phyloP scores from a whole-genome alignment of 306 rosid species.

The Casuarina equisetifolia region DNA sequence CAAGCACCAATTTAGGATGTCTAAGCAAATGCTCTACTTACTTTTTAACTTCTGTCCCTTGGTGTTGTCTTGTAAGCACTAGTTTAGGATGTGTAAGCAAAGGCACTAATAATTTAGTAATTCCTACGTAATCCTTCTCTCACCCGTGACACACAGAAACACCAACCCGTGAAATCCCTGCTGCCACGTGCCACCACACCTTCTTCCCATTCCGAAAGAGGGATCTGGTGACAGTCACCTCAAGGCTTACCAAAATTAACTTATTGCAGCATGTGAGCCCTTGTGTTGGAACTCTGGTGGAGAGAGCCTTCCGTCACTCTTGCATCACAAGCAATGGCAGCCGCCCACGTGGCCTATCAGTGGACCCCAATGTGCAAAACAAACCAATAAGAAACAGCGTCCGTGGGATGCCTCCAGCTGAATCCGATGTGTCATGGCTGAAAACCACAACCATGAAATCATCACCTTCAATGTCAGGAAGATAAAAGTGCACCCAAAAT shows the following conservation, averaged over 20 bases:
- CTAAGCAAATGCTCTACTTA: constrained; percentile 16
- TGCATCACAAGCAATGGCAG: background rate
- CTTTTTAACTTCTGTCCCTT: background rate
- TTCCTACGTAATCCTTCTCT: constrained; percentile 1
- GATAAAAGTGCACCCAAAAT: constrained; percentile 26
- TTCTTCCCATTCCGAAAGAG: background rate
- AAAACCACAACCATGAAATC: constrained; percentile 28
- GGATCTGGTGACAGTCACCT: background rate
- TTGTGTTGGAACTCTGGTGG: constrained; percentile 35
- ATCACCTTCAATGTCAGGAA: constrained; percentile 20
- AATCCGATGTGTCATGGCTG: constrained; percentile 35
- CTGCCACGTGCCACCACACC: constrained; percentile 45
- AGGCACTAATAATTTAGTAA: constrained; percentile 18
- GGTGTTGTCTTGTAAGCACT: background rate
- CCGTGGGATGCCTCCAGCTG: background rate
- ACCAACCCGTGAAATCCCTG: constrained; percentile 52
- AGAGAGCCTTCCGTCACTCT: background rate
- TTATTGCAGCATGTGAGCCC: constrained; percentile 50
- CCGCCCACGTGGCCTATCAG: background rate
- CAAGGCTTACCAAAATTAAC: constrained; percentile 38
- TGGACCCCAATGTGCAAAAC: constrained; percentile 6
- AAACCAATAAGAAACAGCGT: constrained; percentile 26
- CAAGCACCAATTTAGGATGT: constrained; percentile 14
- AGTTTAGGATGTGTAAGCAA: constrained; percentile 13
- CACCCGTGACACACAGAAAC: constrained; percentile 59